A percentile compares a stretch with the other conserved stretches of the same genome.
phyloP scores from a whole-genome alignment of 345 rosid species.

The Gossypium turneri region DNA sequence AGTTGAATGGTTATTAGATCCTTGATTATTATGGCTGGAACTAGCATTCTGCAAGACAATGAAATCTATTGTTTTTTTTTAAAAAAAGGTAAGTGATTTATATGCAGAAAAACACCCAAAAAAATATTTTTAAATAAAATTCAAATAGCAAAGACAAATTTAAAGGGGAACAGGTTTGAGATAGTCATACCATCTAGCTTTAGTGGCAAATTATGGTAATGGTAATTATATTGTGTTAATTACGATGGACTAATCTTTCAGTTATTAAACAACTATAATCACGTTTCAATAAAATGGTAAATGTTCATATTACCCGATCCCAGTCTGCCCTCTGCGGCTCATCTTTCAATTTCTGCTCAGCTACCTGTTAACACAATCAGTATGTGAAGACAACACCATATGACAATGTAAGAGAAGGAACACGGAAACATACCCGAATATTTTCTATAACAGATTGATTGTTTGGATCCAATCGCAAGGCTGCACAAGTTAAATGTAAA shows the following conservation, averaged over 20 bases:
- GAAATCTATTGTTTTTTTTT: not conserved
- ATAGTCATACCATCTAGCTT: too few relatives aligned
- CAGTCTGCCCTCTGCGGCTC: constrained; percentile 39
- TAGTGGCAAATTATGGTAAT: not conserved
- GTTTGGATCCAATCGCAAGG: constrained; percentile 71
- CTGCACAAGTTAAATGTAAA: constrained; percentile 36
- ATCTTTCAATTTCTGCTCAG: constrained; percentile 64
- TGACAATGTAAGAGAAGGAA: not conserved
- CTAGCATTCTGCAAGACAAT: constrained; percentile 18
- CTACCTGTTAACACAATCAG: constrained; percentile 39
- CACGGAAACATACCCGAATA: constrained; percentile 48
- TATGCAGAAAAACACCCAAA: too few relatives aligned
- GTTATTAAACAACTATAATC: not conserved
- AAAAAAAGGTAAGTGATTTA: too few relatives aligned
- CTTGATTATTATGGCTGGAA: constrained; percentile 29
- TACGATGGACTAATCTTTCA: not conserved
- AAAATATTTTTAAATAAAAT: not conserved
- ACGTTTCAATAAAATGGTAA: not conserved
- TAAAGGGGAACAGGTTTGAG: not conserved
- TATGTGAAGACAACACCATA: constrained; percentile 1
- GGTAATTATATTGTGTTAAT: not conserved
- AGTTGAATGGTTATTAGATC: constrained; percentile 5
- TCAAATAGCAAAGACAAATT: not conserved
- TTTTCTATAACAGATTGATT: constrained; percentile 70
- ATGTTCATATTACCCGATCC: constrained; percentile 42